Conservation (phyloP, 148 eudicot species). For the Suaeda aralocaspica region DNA sequence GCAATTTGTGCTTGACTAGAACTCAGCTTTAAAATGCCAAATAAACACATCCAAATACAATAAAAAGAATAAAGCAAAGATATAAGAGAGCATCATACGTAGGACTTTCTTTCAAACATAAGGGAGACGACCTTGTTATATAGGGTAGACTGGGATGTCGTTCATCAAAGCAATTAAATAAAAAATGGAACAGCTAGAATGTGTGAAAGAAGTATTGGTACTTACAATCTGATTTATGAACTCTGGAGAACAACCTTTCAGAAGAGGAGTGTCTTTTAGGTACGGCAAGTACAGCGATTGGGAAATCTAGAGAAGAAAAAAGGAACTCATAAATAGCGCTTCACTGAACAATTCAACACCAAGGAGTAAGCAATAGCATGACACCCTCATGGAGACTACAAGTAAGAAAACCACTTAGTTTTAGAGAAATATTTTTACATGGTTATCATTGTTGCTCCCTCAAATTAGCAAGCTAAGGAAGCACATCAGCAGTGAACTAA, state of each 20-base stretch:
- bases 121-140: neutral
- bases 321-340: neutral
- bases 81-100: neutral
- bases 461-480: neutral
- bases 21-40: too few species aligned
- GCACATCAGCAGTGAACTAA: neutral
- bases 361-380: neutral
- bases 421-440: neutral
- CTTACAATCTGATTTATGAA: slow-evolving; percentile 92
- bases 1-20: neutral
- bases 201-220: neutral
- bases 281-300: slow-evolving; percentile 54
- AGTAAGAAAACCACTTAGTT: neutral
- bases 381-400: neutral
- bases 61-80: neutral
- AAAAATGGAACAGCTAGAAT: neutral
- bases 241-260: slow-evolving; percentile 75
- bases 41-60: neutral
- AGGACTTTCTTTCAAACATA: neutral
- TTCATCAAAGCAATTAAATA: neutral
- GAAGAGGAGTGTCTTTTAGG: slow-evolving; percentile 58
- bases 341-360: neutral
- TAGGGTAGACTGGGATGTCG: neutral
- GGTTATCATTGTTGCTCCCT: neutral
- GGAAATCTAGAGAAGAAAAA: slow-evolving; percentile 52